Base-by-base conservation (phyloP, 768 basidiomycete species). In the Lentinus brumalis region DNA sequence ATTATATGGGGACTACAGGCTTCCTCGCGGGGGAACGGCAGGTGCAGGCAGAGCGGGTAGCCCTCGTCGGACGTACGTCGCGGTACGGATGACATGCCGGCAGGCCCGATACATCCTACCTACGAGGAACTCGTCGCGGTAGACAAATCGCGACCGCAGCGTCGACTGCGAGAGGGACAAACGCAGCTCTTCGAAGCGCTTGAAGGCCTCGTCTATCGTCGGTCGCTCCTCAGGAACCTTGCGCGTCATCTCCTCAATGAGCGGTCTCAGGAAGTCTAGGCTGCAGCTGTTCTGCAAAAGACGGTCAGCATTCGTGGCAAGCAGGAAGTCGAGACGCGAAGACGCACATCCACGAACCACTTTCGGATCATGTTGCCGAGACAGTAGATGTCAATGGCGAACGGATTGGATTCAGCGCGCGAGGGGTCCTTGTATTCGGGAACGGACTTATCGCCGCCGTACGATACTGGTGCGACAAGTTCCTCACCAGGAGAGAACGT, bases 191-290 rank as follows among this genome's bases (percentile, higher is more conserved):
- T 42, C 41, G 41, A 42, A 42, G 41, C 41, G 41, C n/a, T n/a
- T 12, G 11, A 12, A 42, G 5, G 41, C 41, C 41, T 42, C 41
- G n/a, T 62, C 52, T 4, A 68, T 67, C 2, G 66, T 65, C 1
- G 74, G 74, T 3, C 75, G 68, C 30, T 55, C 45, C 4, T 50
- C 40, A 0, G 75, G 75, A 50, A 71, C 66, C 1, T 60, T 57
- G 4, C 57, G 62, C 0, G 65, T 62, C 74, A 76, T 75, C 5
- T 61, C 59, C 5, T 44, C 39, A 5, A 75, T 52, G 21, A 26
- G 21, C 21, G 21, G 21, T 26, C 21, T 26, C 2, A 26, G 21
- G 8, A 76, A 73, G 4, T 65, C 69, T 11, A 71, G 45, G 14
- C 67, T 67, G 30, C 32, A 50, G 32, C 30, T 14, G 7, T 50